Evolutionary conservation across 2,329 filamentous ascomycete genomes (phyloP).

Genomic region (Aureobasidium pullulans): DNA sequence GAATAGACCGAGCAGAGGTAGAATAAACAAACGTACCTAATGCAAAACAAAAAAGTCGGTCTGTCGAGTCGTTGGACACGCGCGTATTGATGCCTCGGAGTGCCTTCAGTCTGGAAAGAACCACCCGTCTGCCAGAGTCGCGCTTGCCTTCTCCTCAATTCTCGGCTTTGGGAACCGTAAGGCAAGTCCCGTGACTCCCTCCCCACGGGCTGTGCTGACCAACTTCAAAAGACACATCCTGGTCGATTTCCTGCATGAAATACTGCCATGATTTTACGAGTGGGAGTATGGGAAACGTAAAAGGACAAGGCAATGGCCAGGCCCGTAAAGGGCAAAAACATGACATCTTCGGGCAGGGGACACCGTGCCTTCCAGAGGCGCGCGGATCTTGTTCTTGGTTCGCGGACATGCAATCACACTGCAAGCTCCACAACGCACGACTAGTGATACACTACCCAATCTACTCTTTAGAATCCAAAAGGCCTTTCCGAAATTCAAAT

Average conservation of each 20-base stretch:
- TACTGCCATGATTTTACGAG: not conserved
- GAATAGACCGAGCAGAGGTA: not conserved
- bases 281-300: not conserved
- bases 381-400: slow-evolving; percentile 14
- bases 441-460: slow-evolving; percentile 12
- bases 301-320: not conserved
- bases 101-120: slow-evolving; percentile 10
- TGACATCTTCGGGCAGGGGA: slow-evolving; percentile 10
- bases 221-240: not conserved
- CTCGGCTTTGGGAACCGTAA: not conserved
- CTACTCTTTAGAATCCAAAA: not conserved
- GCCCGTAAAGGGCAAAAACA: not conserved
- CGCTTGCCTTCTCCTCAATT: slow-evolving; percentile 12
- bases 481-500: not conserved
- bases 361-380: slow-evolving; percentile 12
- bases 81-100: slow-evolving; percentile 13
- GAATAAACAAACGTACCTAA: slow-evolving; percentile 12
- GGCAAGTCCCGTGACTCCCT: not conserved
- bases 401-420: slow-evolving; percentile 11
- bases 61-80: slow-evolving; percentile 13
- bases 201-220: not conserved
- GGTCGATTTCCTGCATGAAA: not conserved
- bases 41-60: slow-evolving; percentile 12
- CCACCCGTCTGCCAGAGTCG: not conserved
- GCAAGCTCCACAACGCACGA: slow-evolving; percentile 12